phyloP scores from a whole-genome alignment of 306 rosid species.

The Cucumis melo region DNA sequence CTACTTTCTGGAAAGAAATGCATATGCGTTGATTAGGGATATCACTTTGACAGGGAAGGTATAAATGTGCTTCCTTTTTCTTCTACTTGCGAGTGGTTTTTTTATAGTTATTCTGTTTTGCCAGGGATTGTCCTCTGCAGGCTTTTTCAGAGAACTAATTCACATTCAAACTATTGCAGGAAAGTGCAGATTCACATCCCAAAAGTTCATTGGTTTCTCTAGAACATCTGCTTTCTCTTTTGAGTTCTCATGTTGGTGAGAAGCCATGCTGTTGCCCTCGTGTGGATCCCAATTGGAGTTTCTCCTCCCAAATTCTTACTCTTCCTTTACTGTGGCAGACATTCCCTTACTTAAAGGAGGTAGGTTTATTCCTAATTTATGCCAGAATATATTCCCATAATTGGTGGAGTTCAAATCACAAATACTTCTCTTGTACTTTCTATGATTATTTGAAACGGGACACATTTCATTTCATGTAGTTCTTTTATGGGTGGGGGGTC shows the following conservation, averaged over 20 bases:
- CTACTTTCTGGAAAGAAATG: constrained; percentile 57
- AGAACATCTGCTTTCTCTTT: constrained; percentile 53
- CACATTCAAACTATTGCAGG: constrained; percentile 38
- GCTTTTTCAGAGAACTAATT: neutral
- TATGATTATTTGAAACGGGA: neutral
- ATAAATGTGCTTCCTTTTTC: constrained; percentile 10
- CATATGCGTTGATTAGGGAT: constrained; percentile 53
- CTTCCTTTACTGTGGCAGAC: constrained; percentile 75
- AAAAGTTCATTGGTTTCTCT: constrained; percentile 41
- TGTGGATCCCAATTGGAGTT: constrained; percentile 53
- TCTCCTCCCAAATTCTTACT: constrained; percentile 81
- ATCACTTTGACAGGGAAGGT: constrained; percentile 66
- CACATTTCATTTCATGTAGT: neutral
- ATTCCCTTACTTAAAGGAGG: constrained; percentile 71
- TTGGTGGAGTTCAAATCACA: neutral
- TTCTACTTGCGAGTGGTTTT: neutral
- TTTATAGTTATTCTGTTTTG: neutral
- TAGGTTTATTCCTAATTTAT: constrained; percentile 11
- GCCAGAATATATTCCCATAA: neutral
- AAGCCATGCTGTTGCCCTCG: constrained; percentile 56
- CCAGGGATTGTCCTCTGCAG: neutral
- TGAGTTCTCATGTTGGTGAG: constrained; percentile 61
- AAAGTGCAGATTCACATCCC: constrained; percentile 16
- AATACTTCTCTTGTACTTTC: neutral
- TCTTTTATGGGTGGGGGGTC: neutral